Evolutionary conservation across 805 yeast genomes (phyloP).

Genomic region (Soucietia sequanensis): DNA sequence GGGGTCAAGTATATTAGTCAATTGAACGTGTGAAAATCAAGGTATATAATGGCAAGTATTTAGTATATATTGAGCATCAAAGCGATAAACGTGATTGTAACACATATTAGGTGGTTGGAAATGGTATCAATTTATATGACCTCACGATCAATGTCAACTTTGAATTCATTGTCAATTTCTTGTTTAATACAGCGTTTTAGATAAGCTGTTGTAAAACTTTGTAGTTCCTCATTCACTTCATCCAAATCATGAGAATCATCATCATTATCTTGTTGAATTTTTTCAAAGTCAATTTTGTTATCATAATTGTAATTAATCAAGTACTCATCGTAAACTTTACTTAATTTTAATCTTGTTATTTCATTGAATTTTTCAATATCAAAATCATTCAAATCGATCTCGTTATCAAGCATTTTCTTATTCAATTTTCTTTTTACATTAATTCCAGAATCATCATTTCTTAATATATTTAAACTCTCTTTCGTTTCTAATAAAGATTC

Average conservation of each 20-base stretch:
- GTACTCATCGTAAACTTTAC: constrained; percentile 16
- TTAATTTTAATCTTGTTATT: constrained; percentile 19
- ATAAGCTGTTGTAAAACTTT: constrained; percentile 22
- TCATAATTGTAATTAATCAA: constrained; percentile 2
- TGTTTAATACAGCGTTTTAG: constrained; percentile 30
- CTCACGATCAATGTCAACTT: no score
- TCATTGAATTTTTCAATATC: constrained; percentile 26
- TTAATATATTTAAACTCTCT: constrained; percentile 12
- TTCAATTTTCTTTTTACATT: constrained; percentile 6
- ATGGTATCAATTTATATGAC: no score
- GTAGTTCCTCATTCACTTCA: constrained; percentile 23
- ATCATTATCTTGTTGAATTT: constrained; percentile 5
- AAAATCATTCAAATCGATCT: constrained; percentile 15
- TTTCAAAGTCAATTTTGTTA: constrained; percentile 5
- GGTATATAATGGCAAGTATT: no score
- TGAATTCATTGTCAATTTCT: constrained; percentile 10
- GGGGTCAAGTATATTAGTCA: no score
- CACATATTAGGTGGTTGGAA: no score
- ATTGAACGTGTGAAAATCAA: no score
- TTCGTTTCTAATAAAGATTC: constrained; percentile 23
- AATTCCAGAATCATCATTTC: constrained; percentile 4
- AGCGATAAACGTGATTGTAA: no score
- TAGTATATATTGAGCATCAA: no score
- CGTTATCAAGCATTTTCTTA: not conserved
- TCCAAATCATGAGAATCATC: constrained; percentile 12